Conservation (phyloP, 352 stramenopile species). For the Phytopythium helicoides region DNA sequence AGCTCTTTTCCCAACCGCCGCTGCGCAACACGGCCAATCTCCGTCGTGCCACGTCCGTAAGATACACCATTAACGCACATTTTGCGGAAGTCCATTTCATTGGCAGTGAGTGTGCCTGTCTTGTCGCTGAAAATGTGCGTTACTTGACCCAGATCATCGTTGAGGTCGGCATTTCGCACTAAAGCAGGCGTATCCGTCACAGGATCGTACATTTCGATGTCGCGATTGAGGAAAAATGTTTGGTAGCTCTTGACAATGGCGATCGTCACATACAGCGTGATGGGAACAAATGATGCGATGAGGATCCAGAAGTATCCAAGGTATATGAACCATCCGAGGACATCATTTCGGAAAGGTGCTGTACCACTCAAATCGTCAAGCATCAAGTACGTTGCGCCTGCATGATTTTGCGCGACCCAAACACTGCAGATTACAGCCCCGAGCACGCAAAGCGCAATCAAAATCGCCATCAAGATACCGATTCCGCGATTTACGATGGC, state of each 20-base stretch:
- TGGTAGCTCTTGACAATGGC: constrained; percentile 88
- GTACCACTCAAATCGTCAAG: constrained; percentile 55
- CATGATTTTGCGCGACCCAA: constrained; percentile 61
- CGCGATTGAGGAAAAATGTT: constrained; percentile 81
- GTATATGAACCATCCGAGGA: constrained; percentile 72
- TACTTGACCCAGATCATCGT: constrained; percentile 84
- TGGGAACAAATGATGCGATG: constrained; percentile 85
- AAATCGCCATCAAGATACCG: constrained; percentile 69
- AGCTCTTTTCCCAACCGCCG: constrained; percentile 70
- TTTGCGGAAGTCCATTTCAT: constrained; percentile 89
- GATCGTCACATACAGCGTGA: constrained; percentile 88
- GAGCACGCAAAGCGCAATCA: constrained; percentile 67
- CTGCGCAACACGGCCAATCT: constrained; percentile 79
- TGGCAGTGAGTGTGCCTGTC: constrained; percentile 80
- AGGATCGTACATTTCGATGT: constrained; percentile 86
- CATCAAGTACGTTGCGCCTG: constrained; percentile 65
- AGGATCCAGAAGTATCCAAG: constrained; percentile 89
- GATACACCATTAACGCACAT: constrained; percentile 83
- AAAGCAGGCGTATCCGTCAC: constrained; percentile 74
- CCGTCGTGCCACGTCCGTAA: constrained; percentile 79
- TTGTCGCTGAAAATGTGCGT: constrained; percentile 90
- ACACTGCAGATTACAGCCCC: constrained; percentile 64
- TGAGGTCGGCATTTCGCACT: constrained; percentile 82
- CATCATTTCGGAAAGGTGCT: constrained; percentile 67
- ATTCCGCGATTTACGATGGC: constrained; percentile 82